Percentiles rank a stretch among this genome's conserved stretches.
phyloP scores from a whole-genome alignment of 331 rosid genomes.

The Rhamnella rubrinervis region DNA sequence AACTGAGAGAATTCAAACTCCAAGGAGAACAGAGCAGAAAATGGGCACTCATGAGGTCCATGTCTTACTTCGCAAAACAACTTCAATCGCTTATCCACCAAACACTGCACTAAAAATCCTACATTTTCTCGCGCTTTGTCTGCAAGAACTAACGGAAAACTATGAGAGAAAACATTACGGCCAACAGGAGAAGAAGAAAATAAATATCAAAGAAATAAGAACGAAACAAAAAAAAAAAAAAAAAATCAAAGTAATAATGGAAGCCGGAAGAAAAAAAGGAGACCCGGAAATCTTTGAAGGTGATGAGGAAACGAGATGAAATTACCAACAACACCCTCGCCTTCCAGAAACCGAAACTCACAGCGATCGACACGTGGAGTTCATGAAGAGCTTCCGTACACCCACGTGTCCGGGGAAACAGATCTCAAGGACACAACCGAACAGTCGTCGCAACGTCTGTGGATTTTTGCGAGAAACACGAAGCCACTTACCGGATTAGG shows the following conservation, averaged over 20 bases:
- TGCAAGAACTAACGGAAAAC: constrained; percentile 4
- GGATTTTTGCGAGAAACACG: constrained; percentile 7
- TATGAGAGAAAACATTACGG: not conserved
- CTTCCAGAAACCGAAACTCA: not conserved
- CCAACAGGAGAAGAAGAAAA: not conserved
- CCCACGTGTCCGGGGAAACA: constrained; percentile 28
- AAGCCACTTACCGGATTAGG: not conserved
- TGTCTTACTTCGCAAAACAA: not conserved
- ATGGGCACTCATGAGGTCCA: constrained; percentile 7
- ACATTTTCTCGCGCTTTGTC: constrained; percentile 31
- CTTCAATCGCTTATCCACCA: constrained; percentile 1
- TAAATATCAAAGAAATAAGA: not conserved
- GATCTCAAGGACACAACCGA: constrained; percentile 26
- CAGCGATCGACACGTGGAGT: constrained; percentile 34
- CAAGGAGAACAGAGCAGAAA: not conserved
- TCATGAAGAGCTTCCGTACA: not conserved
- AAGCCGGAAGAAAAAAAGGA: too few relatives aligned
- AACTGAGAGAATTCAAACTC: constrained; percentile 2
- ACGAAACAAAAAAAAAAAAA: too few relatives aligned
- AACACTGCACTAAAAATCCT: not conserved
- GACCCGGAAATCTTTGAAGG: not conserved
- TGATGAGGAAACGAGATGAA: not conserved
- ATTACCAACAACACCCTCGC: constrained; percentile 23
- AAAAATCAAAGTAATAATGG: too few relatives aligned
- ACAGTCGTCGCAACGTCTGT: constrained; percentile 27